Evolutionary conservation across 805 yeast species (phyloP), one percentile per base, ranked within the genome.

Genomic region (Candida ortonii): DNA sequence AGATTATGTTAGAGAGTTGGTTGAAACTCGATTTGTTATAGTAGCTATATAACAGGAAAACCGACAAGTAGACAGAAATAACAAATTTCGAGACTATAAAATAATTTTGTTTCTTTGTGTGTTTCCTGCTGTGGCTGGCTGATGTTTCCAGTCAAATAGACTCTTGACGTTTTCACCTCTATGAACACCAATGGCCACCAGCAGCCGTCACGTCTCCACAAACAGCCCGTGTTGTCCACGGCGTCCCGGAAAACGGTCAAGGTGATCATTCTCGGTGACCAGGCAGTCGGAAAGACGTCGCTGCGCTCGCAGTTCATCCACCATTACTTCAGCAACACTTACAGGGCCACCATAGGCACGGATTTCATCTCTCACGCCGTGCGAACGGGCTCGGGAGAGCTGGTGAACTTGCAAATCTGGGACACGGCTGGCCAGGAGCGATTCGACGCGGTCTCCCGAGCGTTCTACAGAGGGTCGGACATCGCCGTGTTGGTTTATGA

Each of bases 391-490:
- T 21, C 44, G 14, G 36, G 46, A 12, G 40, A 46, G 25, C 43
- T 45, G 21, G 67, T 68, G 14, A 61, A 60, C 31, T 59, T 79
- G 23, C 86, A 79, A 53, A 69, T 79, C 7, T 79, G 97, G 96
- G 96, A 88, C 57, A 88, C 96, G 3, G 96, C 96, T 1, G 95
- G 96, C 7, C 96, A 87, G 62, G 97, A 89, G 60, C 67, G 97
- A 46, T 89, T 90, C 68, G 73, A 76, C 70, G 68, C 75, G 33
- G 70, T 73, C 19, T 64, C 73, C 8, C 71, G 68, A 49, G 73
- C 78, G 4, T 76, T 75, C 44, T 76, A 75, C 52, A 55, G 82
- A 24, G 82, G 82, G 7, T 67, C 80, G 0, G 80, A 76, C 46
- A 71, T 74, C 13, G 76, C 69, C 4, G 62, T 76, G 6, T 47